Conservation (phyloP, 768 basidiomycete genomes). For the Podaxis pistillaris region DNA sequence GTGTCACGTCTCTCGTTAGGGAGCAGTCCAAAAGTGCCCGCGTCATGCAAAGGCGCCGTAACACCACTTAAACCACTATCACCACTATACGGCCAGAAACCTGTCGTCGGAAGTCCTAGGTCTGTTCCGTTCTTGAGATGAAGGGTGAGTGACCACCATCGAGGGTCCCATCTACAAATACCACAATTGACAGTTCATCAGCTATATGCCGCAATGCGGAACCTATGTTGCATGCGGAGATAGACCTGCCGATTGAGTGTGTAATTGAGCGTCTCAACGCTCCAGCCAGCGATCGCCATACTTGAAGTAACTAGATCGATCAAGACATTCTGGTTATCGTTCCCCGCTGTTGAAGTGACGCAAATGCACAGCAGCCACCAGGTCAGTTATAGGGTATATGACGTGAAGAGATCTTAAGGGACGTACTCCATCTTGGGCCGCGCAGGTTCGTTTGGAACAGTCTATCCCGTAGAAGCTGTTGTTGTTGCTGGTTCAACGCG, state of each 20-base stretch:
- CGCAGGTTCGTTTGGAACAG: constrained; percentile 30
- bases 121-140: constrained; percentile 28
- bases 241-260: constrained; percentile 21
- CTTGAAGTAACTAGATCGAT: constrained; percentile 23
- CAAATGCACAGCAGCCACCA: not conserved
- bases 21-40: constrained; percentile 23
- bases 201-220: not conserved
- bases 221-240: not conserved
- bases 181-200: too few species aligned
- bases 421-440: constrained; percentile 30
- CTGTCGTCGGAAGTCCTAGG: constrained; percentile 28
- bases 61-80: constrained; percentile 27
- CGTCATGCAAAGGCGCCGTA: constrained; percentile 26
- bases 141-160: constrained; percentile 32
- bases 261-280: constrained; percentile 24
- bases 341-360: constrained; percentile 23
- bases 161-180: constrained; percentile 28
- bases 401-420: not conserved
- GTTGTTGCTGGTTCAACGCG: constrained; percentile 18
- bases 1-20: constrained; percentile 19
- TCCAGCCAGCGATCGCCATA: constrained; percentile 25
- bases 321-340: constrained; percentile 30
- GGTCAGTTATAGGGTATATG: not conserved
- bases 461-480: constrained; percentile 26
- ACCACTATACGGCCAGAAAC: constrained; percentile 31